These are phyloP conservation scores for Epichloe sibirici DNA, from an alignment of 2,329 filamentous ascomycete genomes.

Conservation along the genomic window DNA sequence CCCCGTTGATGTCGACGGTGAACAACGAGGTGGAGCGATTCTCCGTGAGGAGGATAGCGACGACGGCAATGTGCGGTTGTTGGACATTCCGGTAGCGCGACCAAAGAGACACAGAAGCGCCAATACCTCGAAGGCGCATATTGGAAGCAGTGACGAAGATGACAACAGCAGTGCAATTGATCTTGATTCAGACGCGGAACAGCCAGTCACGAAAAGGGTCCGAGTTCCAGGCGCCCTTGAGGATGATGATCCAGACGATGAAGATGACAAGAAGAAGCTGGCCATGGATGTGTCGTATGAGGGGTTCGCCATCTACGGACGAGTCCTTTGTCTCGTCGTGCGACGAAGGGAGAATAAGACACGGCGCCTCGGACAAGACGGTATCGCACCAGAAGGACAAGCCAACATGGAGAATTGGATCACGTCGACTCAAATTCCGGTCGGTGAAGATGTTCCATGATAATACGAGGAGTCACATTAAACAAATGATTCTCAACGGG, in stretches of 20 bases:
- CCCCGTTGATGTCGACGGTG: constrained; percentile 33
- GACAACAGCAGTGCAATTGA: constrained; percentile 23
- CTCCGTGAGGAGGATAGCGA: constrained; percentile 40
- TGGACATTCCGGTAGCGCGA: constrained; percentile 22
- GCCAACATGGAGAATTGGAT: constrained; percentile 80
- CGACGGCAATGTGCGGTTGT: constrained; percentile 14
- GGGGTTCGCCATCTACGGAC: constrained; percentile 90
- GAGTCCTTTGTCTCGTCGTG: constrained; percentile 82
- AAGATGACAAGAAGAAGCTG: constrained; percentile 82
- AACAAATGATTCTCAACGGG: too few relatives aligned
- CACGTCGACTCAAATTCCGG: constrained; percentile 57
- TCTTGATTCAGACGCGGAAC: constrained; percentile 26
- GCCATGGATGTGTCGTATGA: constrained; percentile 80
- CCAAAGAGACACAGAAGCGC: constrained; percentile 19
- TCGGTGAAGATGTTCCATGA: constrained; percentile 23
- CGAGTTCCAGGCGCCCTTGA: constrained; percentile 18
- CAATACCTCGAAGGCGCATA: constrained; percentile 17
- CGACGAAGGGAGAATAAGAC: constrained; percentile 53
- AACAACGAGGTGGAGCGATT: constrained; percentile 9
- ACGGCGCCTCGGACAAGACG: constrained; percentile 19
- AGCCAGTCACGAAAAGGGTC: constrained; percentile 33
- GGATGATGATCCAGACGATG: constrained; percentile 18
- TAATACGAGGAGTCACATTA: not conserved
- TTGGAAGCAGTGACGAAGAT: constrained; percentile 19
- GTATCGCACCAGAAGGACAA: constrained; percentile 37